Evolutionary conservation across 1,284 basidiomycete genomes (phyloP).

Genomic region (Moesziomyces parantarcticus): DNA sequence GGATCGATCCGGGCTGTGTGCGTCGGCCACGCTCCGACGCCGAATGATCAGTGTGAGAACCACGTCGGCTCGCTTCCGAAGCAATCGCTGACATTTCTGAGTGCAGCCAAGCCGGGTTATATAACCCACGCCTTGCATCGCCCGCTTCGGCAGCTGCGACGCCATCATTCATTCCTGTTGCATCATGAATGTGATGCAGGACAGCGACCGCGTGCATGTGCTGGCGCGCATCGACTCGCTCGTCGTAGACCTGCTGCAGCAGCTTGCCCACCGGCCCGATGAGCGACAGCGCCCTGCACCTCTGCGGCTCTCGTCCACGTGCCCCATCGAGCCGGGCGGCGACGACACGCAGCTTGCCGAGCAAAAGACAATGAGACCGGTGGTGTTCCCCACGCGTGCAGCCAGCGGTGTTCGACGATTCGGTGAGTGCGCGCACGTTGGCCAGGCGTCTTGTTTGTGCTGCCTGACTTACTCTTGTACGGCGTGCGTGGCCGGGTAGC

Average conservation of each 20-base stretch:
- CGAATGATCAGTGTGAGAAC: background rate
- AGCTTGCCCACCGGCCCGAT: constrained; percentile 8
- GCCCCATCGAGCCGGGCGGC: background rate
- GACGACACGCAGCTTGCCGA: background rate
- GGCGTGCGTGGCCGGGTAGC: constrained; percentile 10
- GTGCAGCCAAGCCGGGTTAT: too few species aligned
- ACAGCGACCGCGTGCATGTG: background rate
- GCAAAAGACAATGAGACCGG: constrained; percentile 5
- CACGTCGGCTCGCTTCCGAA: background rate
- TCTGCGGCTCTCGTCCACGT: background rate
- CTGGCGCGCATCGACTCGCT: constrained; percentile 22
- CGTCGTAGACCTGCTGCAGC: constrained; percentile 11
- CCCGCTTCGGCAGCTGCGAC: too few species aligned
- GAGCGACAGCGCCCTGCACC: too few species aligned
- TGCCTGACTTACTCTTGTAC: background rate
- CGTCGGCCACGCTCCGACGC: too few species aligned
- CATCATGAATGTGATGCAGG: background rate
- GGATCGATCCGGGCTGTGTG: too few species aligned
- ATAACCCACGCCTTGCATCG: too few species aligned
- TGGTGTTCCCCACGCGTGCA: constrained; percentile 19
- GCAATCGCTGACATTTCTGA: too few species aligned
- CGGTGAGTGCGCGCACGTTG: constrained; percentile 9
- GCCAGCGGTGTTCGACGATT: constrained; percentile 12
- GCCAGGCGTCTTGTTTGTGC: background rate
- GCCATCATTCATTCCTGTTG: too few species aligned